Evolutionary conservation across 2,329 filamentous ascomycete genomes (phyloP), one percentile per base, ranked within the genome.

Genomic region (Arthroderma sp.): DNA sequence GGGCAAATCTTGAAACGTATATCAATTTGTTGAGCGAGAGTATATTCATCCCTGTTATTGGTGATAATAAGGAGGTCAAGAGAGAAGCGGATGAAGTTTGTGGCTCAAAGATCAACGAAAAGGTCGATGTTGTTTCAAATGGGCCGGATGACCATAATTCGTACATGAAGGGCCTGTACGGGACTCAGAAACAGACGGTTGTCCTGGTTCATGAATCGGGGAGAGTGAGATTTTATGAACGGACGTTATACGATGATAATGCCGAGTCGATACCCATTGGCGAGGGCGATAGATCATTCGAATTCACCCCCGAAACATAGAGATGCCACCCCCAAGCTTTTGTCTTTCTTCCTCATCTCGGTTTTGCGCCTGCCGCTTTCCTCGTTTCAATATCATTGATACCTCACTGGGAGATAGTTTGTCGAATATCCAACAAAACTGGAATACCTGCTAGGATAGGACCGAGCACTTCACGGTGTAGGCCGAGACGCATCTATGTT

Each of bases 141-240:
- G 52, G 50, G 8, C 47, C 60, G 32, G 54, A 58, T n/a, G 50
- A 53, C 7, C 44, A 48, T 42, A 43, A 43, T 38, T 31, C 40
- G 27, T 62, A 71, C 56, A 50, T 61, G 41, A 66, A 63, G 45
- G 74, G 73, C 0, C 60, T 71, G 5, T 82, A 82, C 55, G 78
- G 78, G 0, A 82, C 78, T 2, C 75, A 79, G 56, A 78, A 77
- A 58, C 77, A 82, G 56, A 78, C 74, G 1, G 62, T 82, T 5
- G 64, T 82, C 2, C 58, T 82, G 9, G 75, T 79, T 15, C 65
- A 71, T 52, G 61, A 62, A 29, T 54, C 70, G n/a, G 75, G 75
- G 2, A 67, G 68, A 43, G 69, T 78, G 32, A 73, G 69, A n/a
- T 82, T 75, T 53, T 66, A 80, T 31, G 78, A 82, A 58, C 65